phyloP scores from a whole-genome alignment of 139 green algal species.

The Klebsormidium nitens region DNA sequence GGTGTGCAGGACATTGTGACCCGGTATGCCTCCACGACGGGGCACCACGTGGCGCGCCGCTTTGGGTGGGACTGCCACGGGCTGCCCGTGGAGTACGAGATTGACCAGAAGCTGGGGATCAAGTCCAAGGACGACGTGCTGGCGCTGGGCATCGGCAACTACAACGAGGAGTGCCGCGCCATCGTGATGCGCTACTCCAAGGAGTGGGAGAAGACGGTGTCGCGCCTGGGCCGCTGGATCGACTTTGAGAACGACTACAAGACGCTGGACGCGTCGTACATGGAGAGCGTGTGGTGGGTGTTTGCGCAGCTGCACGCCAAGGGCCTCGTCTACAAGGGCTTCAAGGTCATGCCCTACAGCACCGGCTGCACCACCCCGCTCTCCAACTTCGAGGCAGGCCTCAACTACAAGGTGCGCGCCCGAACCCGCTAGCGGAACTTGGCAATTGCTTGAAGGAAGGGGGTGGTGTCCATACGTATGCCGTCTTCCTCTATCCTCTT shows the following conservation, averaged over 20 bases:
- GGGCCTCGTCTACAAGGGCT: constrained; percentile 93
- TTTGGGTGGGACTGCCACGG: constrained; percentile 95
- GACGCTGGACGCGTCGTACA: constrained; percentile 92
- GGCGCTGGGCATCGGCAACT: constrained; percentile 89
- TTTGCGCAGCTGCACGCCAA: constrained; percentile 93
- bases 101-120: constrained; percentile 90
- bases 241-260: constrained; percentile 99
- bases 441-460: too few species aligned
- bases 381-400: constrained; percentile 97
- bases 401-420: constrained; percentile 90
- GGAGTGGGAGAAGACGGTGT: constrained; percentile 92
- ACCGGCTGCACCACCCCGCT: constrained; percentile 87
- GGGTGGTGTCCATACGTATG: too few species aligned
- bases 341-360: constrained; percentile 99
- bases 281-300: constrained; percentile 85
- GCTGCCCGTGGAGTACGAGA: constrained; percentile 97
- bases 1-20: constrained; percentile 70
- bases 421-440: constrained; percentile 37
- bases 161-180: constrained; percentile 97
- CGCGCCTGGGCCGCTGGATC: constrained; percentile 95
- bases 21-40: constrained; percentile 76
- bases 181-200: constrained; percentile 97
- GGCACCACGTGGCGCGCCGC: constrained; percentile 75
- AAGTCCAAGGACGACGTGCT: constrained; percentile 62
- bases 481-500: too few species aligned